Evolutionary conservation across 2,329 filamentous ascomycete genomes (phyloP), one percentile per base, ranked within the genome.

Genomic region (Diaporthe humulicola): DNA sequence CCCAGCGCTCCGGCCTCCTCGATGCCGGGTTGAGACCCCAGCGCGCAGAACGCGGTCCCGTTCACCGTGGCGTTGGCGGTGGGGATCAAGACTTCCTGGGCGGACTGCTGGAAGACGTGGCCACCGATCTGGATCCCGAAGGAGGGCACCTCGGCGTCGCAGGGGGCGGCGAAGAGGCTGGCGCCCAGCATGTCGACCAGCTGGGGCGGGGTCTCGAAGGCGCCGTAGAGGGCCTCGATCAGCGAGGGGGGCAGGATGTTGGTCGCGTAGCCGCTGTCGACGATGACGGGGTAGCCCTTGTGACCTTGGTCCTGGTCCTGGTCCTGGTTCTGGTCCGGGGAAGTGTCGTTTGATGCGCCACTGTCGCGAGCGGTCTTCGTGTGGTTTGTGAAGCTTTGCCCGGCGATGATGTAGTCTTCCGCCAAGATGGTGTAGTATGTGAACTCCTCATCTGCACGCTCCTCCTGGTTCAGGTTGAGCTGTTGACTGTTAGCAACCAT

Each of bases 121-220:
- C 61, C 73, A 10, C 77, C 79, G 38, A 82, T 79, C 48, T 78
- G 75, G 15, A 82, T 74, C 12, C 81, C 80, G 42, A 82, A 82
- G 15, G 73, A 71, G 2, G 81, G 79, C 10, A 80, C 74, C 5
- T 77, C 79, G 10, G 78, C 77, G 70, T 80, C 78, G 78, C 81
- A 82, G 0, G 75, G 77, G 1, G 78, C 80, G 25, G 77, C 81
- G 66, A 76, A 81, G 7, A 76, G 30, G 2, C 4, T 15, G 15
- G 78, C 66, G 10, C 78, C 80, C 2, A 73, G 75, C 12, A 73
- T 61, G 12, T 71, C 74, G 45, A 79, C 71, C 28, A 77, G 77
- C 56, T 76, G 48, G 0, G 80, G 79, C 0, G 79, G 78, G 0
- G 78, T 77, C 25, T 77, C 76, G 50, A 81, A 81, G 5, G 77